Evolutionary conservation across 75 land plant species (phyloP).

Genomic region (Pseudotsuga menziesii): DNA sequence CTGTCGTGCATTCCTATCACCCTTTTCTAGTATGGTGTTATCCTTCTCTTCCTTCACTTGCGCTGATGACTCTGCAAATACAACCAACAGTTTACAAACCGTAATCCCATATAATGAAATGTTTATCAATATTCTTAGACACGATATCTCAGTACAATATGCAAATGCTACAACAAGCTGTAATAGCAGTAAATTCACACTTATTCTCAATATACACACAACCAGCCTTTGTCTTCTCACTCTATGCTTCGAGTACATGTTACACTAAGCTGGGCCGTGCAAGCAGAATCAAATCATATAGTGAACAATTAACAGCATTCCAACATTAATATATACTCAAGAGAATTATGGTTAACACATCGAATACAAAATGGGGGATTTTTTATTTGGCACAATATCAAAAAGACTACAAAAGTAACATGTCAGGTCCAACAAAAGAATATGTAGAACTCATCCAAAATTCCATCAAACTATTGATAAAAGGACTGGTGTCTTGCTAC

Average conservation of each 20-base stretch:
- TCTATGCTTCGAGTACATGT: background rate
- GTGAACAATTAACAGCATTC: too few relatives aligned
- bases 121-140: too few relatives aligned
- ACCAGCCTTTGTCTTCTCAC: background rate
- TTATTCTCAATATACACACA: background rate
- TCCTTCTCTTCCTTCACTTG: slow-evolving; percentile 37
- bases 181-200: background rate
- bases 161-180: background rate
- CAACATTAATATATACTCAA: background rate
- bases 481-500: too few relatives aligned
- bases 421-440: too few relatives aligned
- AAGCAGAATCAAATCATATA: background rate
- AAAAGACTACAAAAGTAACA: background rate
- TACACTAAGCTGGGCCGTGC: background rate
- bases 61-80: slow-evolving; percentile 31
- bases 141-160: background rate
- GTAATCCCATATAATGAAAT: background rate
- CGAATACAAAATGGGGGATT: background rate
- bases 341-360: background rate
- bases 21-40: background rate
- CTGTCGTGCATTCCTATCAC: background rate
- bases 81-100: background rate
- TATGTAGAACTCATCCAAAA: too few relatives aligned
- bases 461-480: too few relatives aligned
- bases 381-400: background rate